A percentile compares a stretch with the other conserved stretches of the same genome.
These are phyloP conservation scores for Lunasporangiospora selenospora DNA, from an alignment of 192 early-diverging fungal species.

Conservation along the genomic window DNA sequence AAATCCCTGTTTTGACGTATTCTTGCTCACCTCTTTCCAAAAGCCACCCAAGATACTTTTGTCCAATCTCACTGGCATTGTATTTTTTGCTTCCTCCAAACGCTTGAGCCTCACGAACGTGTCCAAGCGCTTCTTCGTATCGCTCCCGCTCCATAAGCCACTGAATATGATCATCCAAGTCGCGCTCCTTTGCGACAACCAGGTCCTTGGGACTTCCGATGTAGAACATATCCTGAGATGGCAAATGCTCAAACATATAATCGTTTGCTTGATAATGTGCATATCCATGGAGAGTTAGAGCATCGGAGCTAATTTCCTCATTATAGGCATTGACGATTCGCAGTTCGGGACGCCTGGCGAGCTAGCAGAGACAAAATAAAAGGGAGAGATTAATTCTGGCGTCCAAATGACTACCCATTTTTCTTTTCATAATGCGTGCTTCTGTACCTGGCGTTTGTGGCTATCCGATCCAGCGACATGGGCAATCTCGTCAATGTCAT, in stretches of 20 bases:
- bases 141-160: slow-evolving; percentile 86
- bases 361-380: slow-evolving; percentile 13
- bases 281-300: slow-evolving; percentile 84
- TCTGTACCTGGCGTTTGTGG: slow-evolving; percentile 39
- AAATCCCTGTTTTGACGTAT: too few species aligned
- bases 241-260: slow-evolving; percentile 80
- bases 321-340: slow-evolving; percentile 85
- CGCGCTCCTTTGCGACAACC: slow-evolving; percentile 87
- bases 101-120: slow-evolving; percentile 63
- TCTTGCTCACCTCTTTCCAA: slow-evolving; percentile 70
- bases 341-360: slow-evolving; percentile 84
- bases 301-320: slow-evolving; percentile 89
- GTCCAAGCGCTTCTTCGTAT: slow-evolving; percentile 82
- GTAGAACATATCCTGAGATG: slow-evolving; percentile 85
- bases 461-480: slow-evolving; percentile 49
- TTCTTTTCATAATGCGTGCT: too few species aligned
- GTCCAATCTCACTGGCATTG: slow-evolving; percentile 79
- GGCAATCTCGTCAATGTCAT: slow-evolving; percentile 60
- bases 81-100: slow-evolving; percentile 65
- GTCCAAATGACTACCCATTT: too few species aligned
- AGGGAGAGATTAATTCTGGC: too few species aligned
- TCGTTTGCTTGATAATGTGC: slow-evolving; percentile 93
- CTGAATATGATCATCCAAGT: slow-evolving; percentile 90
- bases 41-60: slow-evolving; percentile 80
- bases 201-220: slow-evolving; percentile 95